Percentiles rank a stretch among this genome's conserved stretches.
Evolutionary conservation across 495 filamentous ascomycete species (phyloP).

Genomic region (Pseudoneurospora amorphoporcata): DNA sequence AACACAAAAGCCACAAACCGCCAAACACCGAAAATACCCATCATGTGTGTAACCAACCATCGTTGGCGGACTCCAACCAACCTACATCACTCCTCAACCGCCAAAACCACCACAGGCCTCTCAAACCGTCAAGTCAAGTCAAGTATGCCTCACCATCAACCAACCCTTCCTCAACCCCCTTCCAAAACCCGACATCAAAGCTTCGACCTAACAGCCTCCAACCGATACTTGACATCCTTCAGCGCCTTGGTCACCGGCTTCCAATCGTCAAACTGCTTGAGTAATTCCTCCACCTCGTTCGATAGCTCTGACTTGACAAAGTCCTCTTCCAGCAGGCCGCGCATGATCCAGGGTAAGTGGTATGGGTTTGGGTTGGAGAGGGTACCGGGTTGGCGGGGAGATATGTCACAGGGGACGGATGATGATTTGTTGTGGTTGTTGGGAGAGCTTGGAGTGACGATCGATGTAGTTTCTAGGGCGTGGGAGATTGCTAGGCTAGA

Average conservation of each 20-base stretch:
- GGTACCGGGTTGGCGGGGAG: slow-evolving; percentile 24
- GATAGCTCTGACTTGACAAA: slow-evolving; percentile 71
- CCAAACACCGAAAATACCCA: neutral
- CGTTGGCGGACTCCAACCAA: neutral
- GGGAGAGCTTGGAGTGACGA: slow-evolving; percentile 36
- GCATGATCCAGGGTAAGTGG: slow-evolving; percentile 86
- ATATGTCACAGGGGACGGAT: slow-evolving; percentile 2
- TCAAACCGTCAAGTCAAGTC: neutral
- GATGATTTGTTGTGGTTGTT: slow-evolving; percentile 25
- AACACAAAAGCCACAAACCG: neutral
- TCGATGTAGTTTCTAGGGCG: slow-evolving; percentile 69
- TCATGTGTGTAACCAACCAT: neutral
- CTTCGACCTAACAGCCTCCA: slow-evolving; percentile 86
- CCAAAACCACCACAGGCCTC: neutral
- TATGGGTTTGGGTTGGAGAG: slow-evolving; percentile 60
- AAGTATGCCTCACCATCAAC: no score
- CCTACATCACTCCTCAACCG: neutral
- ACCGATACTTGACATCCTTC: slow-evolving; percentile 90
- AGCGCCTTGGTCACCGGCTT: slow-evolving; percentile 78
- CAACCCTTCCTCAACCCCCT: neutral
- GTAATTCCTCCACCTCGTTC: slow-evolving; percentile 65
- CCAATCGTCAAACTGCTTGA: slow-evolving; percentile 90
- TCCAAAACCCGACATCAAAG: slow-evolving; percentile 34
- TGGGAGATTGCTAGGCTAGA: slow-evolving; percentile 68
- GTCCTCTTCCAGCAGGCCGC: slow-evolving; percentile 86